These are phyloP conservation scores for Microcyclospora tardicrescens DNA, from an alignment of 2,329 filamentous ascomycete genomes.

Conservation along the genomic window DNA sequence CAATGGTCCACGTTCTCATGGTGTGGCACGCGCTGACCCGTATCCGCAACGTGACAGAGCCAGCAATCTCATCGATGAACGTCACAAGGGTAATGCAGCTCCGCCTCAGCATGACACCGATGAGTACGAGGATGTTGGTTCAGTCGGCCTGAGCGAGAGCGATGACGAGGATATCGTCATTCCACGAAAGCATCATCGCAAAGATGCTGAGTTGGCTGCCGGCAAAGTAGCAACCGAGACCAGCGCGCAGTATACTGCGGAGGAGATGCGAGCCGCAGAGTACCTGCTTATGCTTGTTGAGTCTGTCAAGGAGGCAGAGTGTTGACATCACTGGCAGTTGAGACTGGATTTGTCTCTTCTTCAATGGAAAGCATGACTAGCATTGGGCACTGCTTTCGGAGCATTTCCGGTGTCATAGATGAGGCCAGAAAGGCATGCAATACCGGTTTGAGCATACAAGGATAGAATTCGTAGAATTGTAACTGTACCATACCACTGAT, in stretches of 20 bases:
- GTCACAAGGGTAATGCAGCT: slow-evolving; percentile 3
- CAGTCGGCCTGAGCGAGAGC: slow-evolving; percentile 7
- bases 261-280: slow-evolving; percentile 1
- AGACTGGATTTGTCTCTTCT: not conserved
- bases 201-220: slow-evolving; percentile 2
- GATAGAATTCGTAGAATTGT: too few species aligned
- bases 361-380: not conserved
- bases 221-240: not conserved
- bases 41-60: not conserved
- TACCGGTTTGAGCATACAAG: not conserved
- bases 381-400: not conserved
- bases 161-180: slow-evolving; percentile 9
- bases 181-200: slow-evolving; percentile 1
- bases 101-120: slow-evolving; percentile 2
- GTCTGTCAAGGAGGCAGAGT: not conserved
- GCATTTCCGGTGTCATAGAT: not conserved
- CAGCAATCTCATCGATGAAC: not conserved
- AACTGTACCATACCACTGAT: too few species aligned
- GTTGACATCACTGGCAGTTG: not conserved
- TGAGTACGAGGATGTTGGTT: slow-evolving; percentile 2
- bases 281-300: not conserved
- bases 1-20: not conserved
- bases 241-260: slow-evolving; percentile 6
- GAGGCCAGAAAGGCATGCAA: not conserved
- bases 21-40: not conserved